A percentile compares a stretch with the other conserved stretches of the same genome.
phyloP scores from a whole-genome alignment of 2,329 filamentous ascomycete species.

The Penicillium crustosum region DNA sequence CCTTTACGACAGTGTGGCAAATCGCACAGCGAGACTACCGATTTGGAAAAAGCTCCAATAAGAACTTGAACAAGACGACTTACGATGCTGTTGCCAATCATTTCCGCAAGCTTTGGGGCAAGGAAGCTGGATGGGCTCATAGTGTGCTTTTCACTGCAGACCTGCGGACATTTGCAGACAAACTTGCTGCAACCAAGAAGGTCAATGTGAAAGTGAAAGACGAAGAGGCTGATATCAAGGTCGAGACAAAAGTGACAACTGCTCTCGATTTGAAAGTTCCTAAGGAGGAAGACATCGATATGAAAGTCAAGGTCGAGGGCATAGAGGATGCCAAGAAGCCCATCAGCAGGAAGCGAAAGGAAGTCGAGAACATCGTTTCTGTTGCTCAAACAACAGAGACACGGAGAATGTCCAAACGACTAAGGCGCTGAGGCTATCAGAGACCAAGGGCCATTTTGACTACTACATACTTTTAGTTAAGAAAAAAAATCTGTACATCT shows the following conservation, averaged over 20 bases:
- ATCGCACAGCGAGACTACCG: slow-evolving; percentile 95
- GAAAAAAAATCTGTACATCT: not conserved
- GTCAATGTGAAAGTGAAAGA: slow-evolving; percentile 38
- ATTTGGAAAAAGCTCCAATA: slow-evolving; percentile 78
- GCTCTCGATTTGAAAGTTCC: slow-evolving; percentile 27
- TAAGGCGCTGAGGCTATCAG: slow-evolving; percentile 15
- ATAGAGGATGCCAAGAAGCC: slow-evolving; percentile 13
- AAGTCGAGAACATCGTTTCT: slow-evolving; percentile 20
- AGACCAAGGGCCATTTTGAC: not conserved
- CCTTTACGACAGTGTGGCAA: slow-evolving; percentile 70
- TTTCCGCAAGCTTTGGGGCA: slow-evolving; percentile 86
- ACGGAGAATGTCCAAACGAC: slow-evolving; percentile 34
- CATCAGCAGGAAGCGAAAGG: slow-evolving; percentile 21
- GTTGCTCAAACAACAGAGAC: slow-evolving; percentile 26
- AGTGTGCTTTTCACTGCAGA: slow-evolving; percentile 96
- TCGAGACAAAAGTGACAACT: slow-evolving; percentile 30
- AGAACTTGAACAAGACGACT: slow-evolving; percentile 81
- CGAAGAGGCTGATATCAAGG: slow-evolving; percentile 27
- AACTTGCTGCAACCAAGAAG: slow-evolving; percentile 45
- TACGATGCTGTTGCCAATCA: slow-evolving; percentile 90
- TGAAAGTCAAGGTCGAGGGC: slow-evolving; percentile 23
- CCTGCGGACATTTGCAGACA: slow-evolving; percentile 76
- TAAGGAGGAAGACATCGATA: slow-evolving; percentile 22
- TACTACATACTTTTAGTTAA: not conserved
- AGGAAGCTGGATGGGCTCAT: slow-evolving; percentile 95